A percentile compares a stretch with the other conserved stretches of the same genome.
These are phyloP conservation scores for Scedosporium boydii DNA, from an alignment of 2,329 filamentous ascomycete species.

Conservation along the genomic window DNA sequence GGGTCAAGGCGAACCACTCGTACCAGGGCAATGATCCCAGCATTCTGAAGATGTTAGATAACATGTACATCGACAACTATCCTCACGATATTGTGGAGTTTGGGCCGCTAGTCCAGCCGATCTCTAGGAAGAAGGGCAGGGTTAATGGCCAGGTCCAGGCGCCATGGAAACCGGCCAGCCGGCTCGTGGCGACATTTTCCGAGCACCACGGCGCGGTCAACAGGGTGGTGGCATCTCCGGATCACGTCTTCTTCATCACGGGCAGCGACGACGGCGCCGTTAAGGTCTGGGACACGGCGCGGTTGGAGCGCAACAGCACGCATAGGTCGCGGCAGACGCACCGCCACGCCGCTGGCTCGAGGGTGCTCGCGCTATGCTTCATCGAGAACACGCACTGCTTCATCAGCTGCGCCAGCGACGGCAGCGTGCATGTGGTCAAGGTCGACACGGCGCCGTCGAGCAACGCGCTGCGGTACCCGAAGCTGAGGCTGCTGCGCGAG, in stretches of 20 bases:
- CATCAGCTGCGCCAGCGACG: conserved; percentile 80
- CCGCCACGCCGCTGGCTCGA: conserved; percentile 59
- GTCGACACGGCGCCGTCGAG: conserved; percentile 46
- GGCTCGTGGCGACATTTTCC: conserved; percentile 76
- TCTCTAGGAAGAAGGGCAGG: conserved; percentile 44
- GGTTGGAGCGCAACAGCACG: conserved; percentile 84
- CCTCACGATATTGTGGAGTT: conserved; percentile 59
- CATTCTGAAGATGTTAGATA: conserved; percentile 65
- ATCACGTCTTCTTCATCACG: conserved; percentile 91
- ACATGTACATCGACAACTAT: conserved; percentile 70
- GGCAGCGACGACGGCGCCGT: conserved; percentile 85
- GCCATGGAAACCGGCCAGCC: conserved; percentile 73
- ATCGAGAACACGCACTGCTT: conserved; percentile 93
- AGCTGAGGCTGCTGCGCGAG: conserved; percentile 65
- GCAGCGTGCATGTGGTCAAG: conserved; percentile 81
- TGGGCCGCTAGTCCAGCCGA: conserved; percentile 69
- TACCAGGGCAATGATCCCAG: conserved; percentile 72
- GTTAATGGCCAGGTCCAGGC: conserved; percentile 33
- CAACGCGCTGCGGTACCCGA: conserved; percentile 63
- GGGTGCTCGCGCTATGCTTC: conserved; percentile 77
- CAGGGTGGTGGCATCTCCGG: conserved; percentile 71
- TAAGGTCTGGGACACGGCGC: conserved; percentile 85
- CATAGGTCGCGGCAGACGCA: conserved; percentile 82
- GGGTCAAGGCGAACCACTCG: conserved; percentile 50
- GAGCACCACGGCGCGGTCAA: conserved; percentile 81